phyloP scores from a whole-genome alignment of 108 stramenopile genomes.

The Discostella stelligeroides region DNA sequence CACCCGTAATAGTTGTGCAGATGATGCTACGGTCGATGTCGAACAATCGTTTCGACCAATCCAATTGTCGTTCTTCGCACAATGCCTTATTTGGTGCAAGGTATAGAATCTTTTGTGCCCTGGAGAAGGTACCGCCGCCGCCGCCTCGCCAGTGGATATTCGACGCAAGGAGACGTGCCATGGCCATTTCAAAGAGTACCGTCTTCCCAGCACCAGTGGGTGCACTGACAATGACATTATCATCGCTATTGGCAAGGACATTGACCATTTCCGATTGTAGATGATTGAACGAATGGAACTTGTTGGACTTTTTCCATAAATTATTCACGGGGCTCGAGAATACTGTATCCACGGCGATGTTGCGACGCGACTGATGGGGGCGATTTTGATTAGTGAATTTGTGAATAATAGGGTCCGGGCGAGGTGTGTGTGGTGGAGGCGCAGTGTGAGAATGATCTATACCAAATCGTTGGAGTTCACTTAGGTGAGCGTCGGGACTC shows the following conservation, averaged over 20 bases:
- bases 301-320: slow-evolving; percentile 64
- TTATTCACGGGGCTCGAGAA: slow-evolving; percentile 58
- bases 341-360: slow-evolving; percentile 48
- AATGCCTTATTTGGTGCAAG: slow-evolving; percentile 95
- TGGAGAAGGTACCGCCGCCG: slow-evolving; percentile 39
- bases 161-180: slow-evolving; percentile 72
- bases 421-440: slow-evolving; percentile 22
- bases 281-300: slow-evolving; percentile 75
- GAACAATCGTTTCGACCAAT: slow-evolving; percentile 83
- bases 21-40: slow-evolving; percentile 62
- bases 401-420: slow-evolving; percentile 57
- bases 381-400: slow-evolving; percentile 53
- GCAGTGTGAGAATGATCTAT: slow-evolving; percentile 37
- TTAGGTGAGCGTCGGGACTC: slow-evolving; percentile 12
- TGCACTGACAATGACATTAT: slow-evolving; percentile 95
- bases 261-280: slow-evolving; percentile 77
- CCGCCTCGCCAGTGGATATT: slow-evolving; percentile 29
- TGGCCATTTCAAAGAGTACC: slow-evolving; percentile 93
- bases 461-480: slow-evolving; percentile 27
- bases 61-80: slow-evolving; percentile 88
- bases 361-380: slow-evolving; percentile 47
- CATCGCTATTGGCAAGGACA: slow-evolving; percentile 63
- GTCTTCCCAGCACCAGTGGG: slow-evolving; percentile 99
- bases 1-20: slow-evolving; percentile 89
- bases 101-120: slow-evolving; percentile 84